Base-by-base conservation (phyloP, 306 rosid species). In the Sesbania bispinosa region DNA sequence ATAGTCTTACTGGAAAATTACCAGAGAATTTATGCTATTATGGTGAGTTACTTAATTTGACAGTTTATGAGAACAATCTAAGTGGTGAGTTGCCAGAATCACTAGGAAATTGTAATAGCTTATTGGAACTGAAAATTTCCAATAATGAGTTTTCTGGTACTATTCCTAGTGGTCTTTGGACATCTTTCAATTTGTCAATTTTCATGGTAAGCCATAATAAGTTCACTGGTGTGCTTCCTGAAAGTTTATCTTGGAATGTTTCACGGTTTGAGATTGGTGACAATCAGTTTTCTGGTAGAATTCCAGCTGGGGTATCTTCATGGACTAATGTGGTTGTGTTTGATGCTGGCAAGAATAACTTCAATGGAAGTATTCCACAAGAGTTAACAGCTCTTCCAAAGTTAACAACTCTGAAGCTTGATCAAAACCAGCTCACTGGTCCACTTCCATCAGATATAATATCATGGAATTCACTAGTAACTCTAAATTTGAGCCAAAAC, bases 341-440 rank as follows among this genome's bases (percentile, higher is more conserved):
- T 53, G 13, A 80, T 23, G 97, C 88, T 1, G 73, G 86, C 14
- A 85, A 85, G 58, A 92, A 92, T 69, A 24, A 65, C 64, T 79
- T 87, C 0, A 79, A 78, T 47, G 97, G 93, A 20, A 50, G 74
- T 50, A 79, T 92, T 64, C 93, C 96, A 67, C 72, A 27, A 63
- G 93, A 69, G 74, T 1, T 92, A 45, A 89, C 87, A 0, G 13
- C 73, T 46, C 91, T 92, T 82, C 46, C 80, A 0, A 16, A 1
- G 38, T 23, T 87, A 74, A 50, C 33, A 16, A 81, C 67, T 15
- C 84, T 92, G 20, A 35, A 10, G 27, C 96, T 92, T 23, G 75
- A 87, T 75, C 76, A 66, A 16, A 92, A 88, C 66, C 81, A 52
- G 23, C 75, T 91, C 41, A 67, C 8, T 0, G 91, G 93, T 13